Evolutionary conservation across 495 filamentous ascomycete genomes (phyloP), one percentile per base, ranked within the genome.

Genomic region (Clohesyomyces aquaticus): DNA sequence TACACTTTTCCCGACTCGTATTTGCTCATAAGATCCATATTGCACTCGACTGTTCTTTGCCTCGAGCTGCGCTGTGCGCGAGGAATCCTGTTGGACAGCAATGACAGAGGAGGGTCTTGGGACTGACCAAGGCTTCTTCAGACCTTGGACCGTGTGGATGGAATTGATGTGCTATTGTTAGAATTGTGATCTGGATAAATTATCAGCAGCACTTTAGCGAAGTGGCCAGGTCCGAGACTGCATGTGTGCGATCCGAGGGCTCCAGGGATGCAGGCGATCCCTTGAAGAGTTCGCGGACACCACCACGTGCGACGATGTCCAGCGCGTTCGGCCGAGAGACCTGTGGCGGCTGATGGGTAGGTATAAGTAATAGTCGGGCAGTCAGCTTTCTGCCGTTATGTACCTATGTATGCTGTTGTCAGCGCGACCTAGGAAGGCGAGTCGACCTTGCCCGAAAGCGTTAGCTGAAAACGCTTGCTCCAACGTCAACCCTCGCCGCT

Each of bases 201-300:
- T 65, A n/a, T n/a, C n/a, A n/a, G n/a, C n/a, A n/a, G n/a, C n/a
- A 45, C 32, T 47, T 59, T 65, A 65, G 62, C 62, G 62, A 65
- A 59, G 55, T 48, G 55, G 62, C 62, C 62, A 59, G 62, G 55
- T 55, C n/a, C n/a, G n/a, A n/a, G n/a, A n/a, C n/a, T n/a, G n/a
- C n/a, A n/a, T n/a, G n/a, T n/a, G n/a, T n/a, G n/a, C n/a, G n/a
- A n/a, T n/a, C n/a, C n/a, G n/a, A n/a, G n/a, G n/a, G n/a, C n/a
- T n/a, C n/a, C n/a, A n/a, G n/a, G n/a, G n/a, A n/a, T n/a, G n/a
- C n/a, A n/a, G n/a, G n/a, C n/a, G n/a, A n/a, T n/a, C n/a, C n/a
- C n/a, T n/a, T n/a, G n/a, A n/a, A n/a, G n/a, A n/a, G n/a, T n/a
- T n/a, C n/a, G n/a, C n/a, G n/a, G n/a, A n/a, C n/a, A n/a, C n/a